Evolutionary conservation across 2,329 filamentous ascomycete species (phyloP), one percentile per base, ranked within the genome.

Genomic region (Taxawa tesnikishii): DNA sequence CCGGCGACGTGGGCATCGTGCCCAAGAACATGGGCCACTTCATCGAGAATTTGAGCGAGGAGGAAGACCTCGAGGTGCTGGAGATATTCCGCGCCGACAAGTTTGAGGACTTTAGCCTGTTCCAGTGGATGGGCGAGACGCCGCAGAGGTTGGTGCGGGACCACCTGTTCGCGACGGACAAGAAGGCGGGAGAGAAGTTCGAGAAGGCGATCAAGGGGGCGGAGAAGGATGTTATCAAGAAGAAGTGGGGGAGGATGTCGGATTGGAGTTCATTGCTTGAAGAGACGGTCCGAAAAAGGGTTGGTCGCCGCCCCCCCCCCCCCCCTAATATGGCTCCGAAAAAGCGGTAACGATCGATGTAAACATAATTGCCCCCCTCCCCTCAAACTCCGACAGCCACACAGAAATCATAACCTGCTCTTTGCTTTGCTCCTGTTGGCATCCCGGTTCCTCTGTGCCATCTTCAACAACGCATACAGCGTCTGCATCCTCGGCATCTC

Each of bases 11-110:
- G 0, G 81, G 77, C 10, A 80, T 85, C 40, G 79, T 87, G 5
- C 81, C 81, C 0, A 66, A 52, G 47, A 83, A 82, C 50, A 83
- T 81, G 67, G 81, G 78, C 3, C 80, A 87, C 50, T 87, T 83
- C 49, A 79, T 88, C 33, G 80, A 88, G 64, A 85, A 85, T 45
- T 72, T 83, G 4, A 75, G 79, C n/a, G 73, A 81, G 29, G 19
- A 23, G 7, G 79, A 84, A 51, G 71, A 79, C 12, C 56, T 87
- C 2, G 75, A 83, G 49, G 79, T 85, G 53, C 59, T 87, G 8
- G 81, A 87, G 55, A 74, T 87, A 11, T 80, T 87, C 57, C 66
- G 75, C 30, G 70, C 77, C 0, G 19, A 13, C 25, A 32, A 31
- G 9, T 33, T 81, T 2, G 71, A 68, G 1, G 77, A 82, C 45